Percentiles rank a stretch among this genome's conserved stretches.
These are phyloP conservation scores for Diplocarpon rosae DNA, from an alignment of 2,329 filamentous ascomycete species.

Conservation along the genomic window DNA sequence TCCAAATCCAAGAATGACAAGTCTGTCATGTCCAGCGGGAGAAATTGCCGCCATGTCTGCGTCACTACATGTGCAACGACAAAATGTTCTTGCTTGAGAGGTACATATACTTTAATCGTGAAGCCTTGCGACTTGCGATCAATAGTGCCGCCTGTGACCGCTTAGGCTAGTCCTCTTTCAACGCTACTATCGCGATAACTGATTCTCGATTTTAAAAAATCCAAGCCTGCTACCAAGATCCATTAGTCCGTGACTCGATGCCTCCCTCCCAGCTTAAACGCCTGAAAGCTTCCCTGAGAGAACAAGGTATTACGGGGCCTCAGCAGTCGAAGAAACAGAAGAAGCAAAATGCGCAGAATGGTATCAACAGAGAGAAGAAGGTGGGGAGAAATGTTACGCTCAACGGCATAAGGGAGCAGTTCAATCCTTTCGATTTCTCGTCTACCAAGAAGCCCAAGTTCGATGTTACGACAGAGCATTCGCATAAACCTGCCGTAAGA, in stretches of 20 bases:
- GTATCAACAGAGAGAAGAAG: constrained; percentile 58
- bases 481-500: constrained; percentile 48
- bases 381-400: constrained; percentile 68
- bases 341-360: constrained; percentile 59
- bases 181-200: constrained; percentile 15
- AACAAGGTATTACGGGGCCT: constrained; percentile 81
- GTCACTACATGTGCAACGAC: constrained; percentile 15
- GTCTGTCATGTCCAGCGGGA: constrained; percentile 20
- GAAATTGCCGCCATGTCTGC: constrained; percentile 23
- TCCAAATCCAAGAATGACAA: constrained; percentile 22
- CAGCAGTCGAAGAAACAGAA: constrained; percentile 95
- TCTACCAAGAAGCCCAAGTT: constrained; percentile 72
- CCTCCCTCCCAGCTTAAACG: constrained; percentile 93
- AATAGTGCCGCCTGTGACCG: constrained; percentile 1
- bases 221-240: constrained; percentile 5
- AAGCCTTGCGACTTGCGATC: no score
- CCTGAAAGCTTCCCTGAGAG: constrained; percentile 79
- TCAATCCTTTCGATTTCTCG: constrained; percentile 97
- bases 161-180: background rate
- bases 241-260: constrained; percentile 43
- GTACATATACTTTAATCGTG: no score
- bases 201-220: constrained; percentile 12
- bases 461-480: constrained; percentile 51
- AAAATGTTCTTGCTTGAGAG: no score
- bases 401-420: constrained; percentile 80